These are phyloP conservation scores for Fusarium haematococcum DNA, from an alignment of 2,329 filamentous ascomycete species.

Conservation along the genomic window DNA sequence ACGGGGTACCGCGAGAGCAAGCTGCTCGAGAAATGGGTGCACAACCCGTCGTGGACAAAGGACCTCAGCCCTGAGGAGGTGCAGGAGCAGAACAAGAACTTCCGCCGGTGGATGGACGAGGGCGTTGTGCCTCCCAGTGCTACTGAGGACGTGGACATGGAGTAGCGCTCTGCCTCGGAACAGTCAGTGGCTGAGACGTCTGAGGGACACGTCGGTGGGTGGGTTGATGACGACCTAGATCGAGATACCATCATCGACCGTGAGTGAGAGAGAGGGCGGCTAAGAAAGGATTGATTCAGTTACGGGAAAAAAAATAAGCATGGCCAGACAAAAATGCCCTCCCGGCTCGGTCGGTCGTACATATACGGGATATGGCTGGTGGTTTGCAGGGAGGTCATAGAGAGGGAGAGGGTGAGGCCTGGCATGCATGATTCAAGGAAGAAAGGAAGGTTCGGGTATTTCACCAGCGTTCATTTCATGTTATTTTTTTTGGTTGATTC, in stretches of 20 bases:
- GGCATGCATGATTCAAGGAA: conserved; percentile 6
- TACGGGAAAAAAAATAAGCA: conserved; percentile 9
- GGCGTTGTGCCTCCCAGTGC: conserved; percentile 55
- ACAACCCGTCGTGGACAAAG: conserved; percentile 84
- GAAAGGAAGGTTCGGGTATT: conserved; percentile 24
- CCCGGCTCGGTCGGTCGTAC: conserved; percentile 2
- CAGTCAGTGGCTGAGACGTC: neutral
- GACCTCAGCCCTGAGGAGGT: conserved; percentile 82
- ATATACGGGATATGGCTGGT: conserved; percentile 2
- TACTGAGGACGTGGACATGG: conserved; percentile 49
- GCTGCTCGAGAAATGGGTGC: conserved; percentile 83
- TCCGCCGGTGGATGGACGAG: conserved; percentile 65
- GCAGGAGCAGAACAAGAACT: conserved; percentile 78
- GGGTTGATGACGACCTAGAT: neutral
- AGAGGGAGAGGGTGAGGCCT: neutral
- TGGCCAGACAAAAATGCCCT: conserved; percentile 13
- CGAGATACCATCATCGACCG: neutral
- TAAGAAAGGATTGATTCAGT: neutral
- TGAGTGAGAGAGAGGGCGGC: neutral
- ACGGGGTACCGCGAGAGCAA: conserved; percentile 75
- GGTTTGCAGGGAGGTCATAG: neutral
- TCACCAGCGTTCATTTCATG: conserved; percentile 36
- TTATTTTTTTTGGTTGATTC: conserved; percentile 14
- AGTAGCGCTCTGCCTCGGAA: conserved; percentile 35
- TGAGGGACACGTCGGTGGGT: conserved; percentile 13